These are phyloP conservation scores for Acorus gramineus DNA, from an alignment of 106 monocot genomes.

Conservation along the genomic window DNA sequence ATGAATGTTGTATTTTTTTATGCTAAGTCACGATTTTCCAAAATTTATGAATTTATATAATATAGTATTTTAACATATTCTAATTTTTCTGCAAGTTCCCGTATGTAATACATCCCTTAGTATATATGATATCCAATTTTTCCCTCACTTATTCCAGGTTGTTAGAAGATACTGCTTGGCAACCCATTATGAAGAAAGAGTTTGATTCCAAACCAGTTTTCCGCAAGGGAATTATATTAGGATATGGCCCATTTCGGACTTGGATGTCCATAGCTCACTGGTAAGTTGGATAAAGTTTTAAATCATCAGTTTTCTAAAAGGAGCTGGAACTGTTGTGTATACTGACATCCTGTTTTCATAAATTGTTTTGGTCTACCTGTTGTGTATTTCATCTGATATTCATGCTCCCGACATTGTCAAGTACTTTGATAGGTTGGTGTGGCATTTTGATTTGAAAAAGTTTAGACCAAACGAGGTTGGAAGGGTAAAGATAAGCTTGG, in stretches of 20 bases:
- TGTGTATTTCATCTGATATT: not conserved
- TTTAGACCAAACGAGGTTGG: conserved; percentile 78
- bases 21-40: too few relatives aligned
- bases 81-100: too few relatives aligned
- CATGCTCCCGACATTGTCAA: conserved; percentile 8
- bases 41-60: too few relatives aligned
- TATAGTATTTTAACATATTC: too few relatives aligned
- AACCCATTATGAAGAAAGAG: conserved; percentile 67
- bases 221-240: conserved; percentile 60
- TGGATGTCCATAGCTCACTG: conserved; percentile 98
- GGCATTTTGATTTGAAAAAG: conserved; percentile 81
- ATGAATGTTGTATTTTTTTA: conserved; percentile 4
- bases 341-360: too few relatives aligned
- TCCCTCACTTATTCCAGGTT: conserved; percentile 38
- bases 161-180: conserved; percentile 88
- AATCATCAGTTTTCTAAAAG: too few relatives aligned
- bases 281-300: conserved; percentile 18
- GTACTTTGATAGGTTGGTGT: conserved; percentile 42
- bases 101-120: too few relatives aligned
- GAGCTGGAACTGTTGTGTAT: too few relatives aligned
- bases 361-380: not conserved
- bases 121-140: not conserved
- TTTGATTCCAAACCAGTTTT: conserved; percentile 35
- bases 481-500: conserved; percentile 93
- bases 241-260: conserved; percentile 79